These are phyloP conservation scores for Penicillium olsonii DNA, from an alignment of 2,329 filamentous ascomycete genomes.

Conservation along the genomic window DNA sequence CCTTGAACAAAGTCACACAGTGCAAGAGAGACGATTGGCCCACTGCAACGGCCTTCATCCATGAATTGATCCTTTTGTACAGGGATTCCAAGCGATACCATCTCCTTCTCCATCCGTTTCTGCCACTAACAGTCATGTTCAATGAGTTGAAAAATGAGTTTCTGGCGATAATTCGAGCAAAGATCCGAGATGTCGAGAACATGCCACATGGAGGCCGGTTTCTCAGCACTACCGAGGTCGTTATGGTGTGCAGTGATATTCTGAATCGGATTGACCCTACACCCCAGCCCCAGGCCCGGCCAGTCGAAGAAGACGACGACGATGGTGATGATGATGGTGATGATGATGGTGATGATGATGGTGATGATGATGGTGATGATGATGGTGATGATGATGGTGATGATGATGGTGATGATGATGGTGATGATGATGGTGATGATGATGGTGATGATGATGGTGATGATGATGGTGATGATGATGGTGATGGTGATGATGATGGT, in stretches of 20 bases:
- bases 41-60: background rate
- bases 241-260: background rate
- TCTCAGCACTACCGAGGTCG: background rate
- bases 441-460: background rate
- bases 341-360: background rate
- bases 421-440: background rate
- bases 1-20: background rate
- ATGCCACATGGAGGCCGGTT: background rate
- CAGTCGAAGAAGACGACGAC: too few relatives aligned
- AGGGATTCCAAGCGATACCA: background rate
- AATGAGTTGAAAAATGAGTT: background rate
- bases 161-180: background rate
- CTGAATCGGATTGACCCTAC: background rate
- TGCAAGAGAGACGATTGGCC: background rate
- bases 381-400: background rate
- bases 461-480: background rate
- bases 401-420: background rate
- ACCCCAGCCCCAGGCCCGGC: too few relatives aligned
- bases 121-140: background rate
- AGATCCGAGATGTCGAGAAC: background rate
- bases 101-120: background rate
- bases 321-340: background rate
- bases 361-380: background rate
- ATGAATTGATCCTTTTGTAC: background rate
- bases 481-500: too few relatives aligned